Percentiles rank a stretch among this genome's conserved stretches.
Evolutionary conservation across 257 asterid species (phyloP).

Genomic region (Solanum rostratum): DNA sequence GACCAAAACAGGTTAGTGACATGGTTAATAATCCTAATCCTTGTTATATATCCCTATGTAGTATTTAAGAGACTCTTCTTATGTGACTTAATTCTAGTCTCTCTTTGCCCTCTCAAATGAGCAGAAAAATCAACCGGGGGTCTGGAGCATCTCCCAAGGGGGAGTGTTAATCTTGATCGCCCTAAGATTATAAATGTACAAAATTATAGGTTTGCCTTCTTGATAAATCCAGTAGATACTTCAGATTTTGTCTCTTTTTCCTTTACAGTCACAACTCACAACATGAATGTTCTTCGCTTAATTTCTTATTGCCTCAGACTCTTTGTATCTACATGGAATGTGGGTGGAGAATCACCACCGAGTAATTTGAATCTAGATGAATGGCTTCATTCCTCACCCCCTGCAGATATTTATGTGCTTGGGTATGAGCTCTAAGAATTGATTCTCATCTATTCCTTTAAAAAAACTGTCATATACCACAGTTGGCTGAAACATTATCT

Average conservation of each 20-base stretch:
- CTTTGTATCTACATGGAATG: constrained; percentile 21
- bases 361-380: constrained; percentile 8
- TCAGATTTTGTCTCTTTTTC: not conserved
- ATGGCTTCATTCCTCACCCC: constrained; percentile 13
- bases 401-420: constrained; percentile 20
- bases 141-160: not conserved
- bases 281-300: not conserved
- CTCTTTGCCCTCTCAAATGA: not conserved
- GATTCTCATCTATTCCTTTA: not conserved
- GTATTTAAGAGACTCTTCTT: not conserved
- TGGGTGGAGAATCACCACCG: constrained; percentile 15
- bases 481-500: not conserved
- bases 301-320: constrained; percentile 2
- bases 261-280: not conserved
- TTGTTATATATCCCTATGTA: not conserved
- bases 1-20: constrained; percentile 5
- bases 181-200: constrained; percentile 3
- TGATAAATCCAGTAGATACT: not conserved
- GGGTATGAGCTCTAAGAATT: constrained; percentile 2
- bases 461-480: not conserved
- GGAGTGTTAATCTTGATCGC: constrained; percentile 6
- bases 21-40: not conserved
- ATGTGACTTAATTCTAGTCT: not conserved
- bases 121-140: not conserved
- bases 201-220: constrained; percentile 6